Conservation (phyloP, 2,329 filamentous ascomycete genomes). For the Diaporthe humulicola region DNA sequence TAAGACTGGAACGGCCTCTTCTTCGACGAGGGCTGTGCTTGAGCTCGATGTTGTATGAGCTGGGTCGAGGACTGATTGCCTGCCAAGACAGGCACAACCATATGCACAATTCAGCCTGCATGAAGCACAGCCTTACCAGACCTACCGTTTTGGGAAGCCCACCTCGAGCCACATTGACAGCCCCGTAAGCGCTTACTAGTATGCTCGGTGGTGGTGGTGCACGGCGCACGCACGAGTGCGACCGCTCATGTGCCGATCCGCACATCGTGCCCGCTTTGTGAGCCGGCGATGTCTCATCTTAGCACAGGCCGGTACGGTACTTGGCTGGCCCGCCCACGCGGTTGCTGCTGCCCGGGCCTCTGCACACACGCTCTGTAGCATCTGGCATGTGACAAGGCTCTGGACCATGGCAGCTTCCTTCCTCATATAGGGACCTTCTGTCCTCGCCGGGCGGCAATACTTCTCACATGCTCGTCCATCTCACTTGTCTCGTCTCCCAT, state of each 20-base stretch:
- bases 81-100: not conserved
- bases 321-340: not conserved
- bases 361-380: not conserved
- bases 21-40: not conserved
- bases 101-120: not conserved
- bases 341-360: not conserved
- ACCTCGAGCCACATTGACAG: not conserved
- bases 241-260: constrained; percentile 21
- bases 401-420: not conserved
- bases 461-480: not conserved
- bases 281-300: constrained; percentile 8
- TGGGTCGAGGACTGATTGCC: not conserved
- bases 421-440: not conserved
- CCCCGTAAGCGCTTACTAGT: constrained; percentile 16
- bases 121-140: not conserved
- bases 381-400: constrained; percentile 23
- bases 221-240: not conserved
- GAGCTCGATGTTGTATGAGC: not conserved
- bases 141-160: not conserved
- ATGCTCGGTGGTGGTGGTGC: not conserved
- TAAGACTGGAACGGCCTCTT: not conserved
- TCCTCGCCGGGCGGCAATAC: not conserved
- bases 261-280: too few relatives aligned
- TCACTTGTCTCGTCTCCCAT: not conserved
- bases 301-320: not conserved